A percentile compares a stretch with the other conserved stretches of the same genome.
Evolutionary conservation across 2,329 filamentous ascomycete genomes (phyloP).

Genomic region (Zymoseptoria passerinii): DNA sequence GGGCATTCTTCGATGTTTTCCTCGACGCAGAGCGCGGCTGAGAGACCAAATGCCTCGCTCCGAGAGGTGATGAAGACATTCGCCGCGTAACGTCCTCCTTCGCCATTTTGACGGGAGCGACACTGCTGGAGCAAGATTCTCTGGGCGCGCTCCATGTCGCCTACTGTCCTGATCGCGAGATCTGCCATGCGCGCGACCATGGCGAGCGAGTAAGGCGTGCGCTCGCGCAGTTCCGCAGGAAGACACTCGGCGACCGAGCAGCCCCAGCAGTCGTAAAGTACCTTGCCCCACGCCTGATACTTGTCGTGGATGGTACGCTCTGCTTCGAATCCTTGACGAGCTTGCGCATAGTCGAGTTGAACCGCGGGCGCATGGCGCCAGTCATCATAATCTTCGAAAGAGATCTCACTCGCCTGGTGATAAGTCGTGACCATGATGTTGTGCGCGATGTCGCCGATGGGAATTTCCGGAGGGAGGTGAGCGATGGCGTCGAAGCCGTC

Average conservation of each 20-base stretch:
- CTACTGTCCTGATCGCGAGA: neutral
- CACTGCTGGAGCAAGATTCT: neutral
- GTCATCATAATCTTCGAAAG: neutral
- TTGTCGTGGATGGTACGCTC: neutral
- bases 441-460: neutral
- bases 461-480: neutral
- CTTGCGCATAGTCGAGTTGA: neutral
- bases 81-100: neutral
- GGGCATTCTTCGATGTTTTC: neutral
- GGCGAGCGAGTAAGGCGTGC: constrained; percentile 6
- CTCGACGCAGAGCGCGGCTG: neutral
- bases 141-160: neutral
- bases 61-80: neutral
- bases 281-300: neutral
- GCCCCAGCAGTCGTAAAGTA: neutral
- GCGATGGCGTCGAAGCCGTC: neutral
- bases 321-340: neutral
- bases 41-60: neutral
- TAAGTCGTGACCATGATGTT: neutral
- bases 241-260: constrained; percentile 1
- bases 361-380: neutral
- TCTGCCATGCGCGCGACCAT: neutral
- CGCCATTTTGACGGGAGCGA: neutral
- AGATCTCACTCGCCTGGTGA: neutral
- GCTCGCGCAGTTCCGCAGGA: constrained; percentile 1